These are phyloP conservation scores for Spathaspora passalidarum DNA, from an alignment of 805 yeast genomes.

Conservation along the genomic window DNA sequence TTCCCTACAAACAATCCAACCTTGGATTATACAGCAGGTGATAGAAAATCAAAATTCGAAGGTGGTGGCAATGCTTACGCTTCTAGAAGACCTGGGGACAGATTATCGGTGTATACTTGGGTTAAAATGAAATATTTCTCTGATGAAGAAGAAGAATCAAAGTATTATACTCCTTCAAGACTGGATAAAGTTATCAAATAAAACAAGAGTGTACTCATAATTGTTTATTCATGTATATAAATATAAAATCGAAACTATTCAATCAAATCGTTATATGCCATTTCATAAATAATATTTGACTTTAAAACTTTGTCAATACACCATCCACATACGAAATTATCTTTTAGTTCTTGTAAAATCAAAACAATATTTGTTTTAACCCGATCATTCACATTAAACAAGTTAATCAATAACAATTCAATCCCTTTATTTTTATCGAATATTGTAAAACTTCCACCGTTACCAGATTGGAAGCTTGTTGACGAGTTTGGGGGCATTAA, in stretches of 20 bases:
- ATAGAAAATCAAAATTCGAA: constrained; percentile 61
- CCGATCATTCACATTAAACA: constrained; percentile 40
- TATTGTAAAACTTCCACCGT: constrained; percentile 38
- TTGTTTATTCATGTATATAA: background rate
- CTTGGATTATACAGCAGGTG: constrained; percentile 26
- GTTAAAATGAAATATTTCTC: constrained; percentile 14
- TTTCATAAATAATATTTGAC: constrained; percentile 36
- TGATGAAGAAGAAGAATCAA: constrained; percentile 6
- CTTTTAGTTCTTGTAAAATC: constrained; percentile 43
- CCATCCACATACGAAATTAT: constrained; percentile 45
- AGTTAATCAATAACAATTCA: constrained; percentile 37
- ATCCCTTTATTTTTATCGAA: constrained; percentile 46
- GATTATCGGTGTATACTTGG: constrained; percentile 30
- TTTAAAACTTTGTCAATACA: constrained; percentile 35
- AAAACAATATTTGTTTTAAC: constrained; percentile 37
- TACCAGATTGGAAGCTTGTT: constrained; percentile 36
- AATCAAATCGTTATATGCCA: constrained; percentile 36
- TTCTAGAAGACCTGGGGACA: constrained; percentile 58
- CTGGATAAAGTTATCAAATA: constrained; percentile 8
- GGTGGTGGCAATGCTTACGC: constrained; percentile 63
- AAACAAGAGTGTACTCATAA: background rate
- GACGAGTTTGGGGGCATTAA: constrained; percentile 40
- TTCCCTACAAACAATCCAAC: constrained; percentile 41
- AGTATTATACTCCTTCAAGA: constrained; percentile 7
- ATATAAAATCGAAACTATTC: background rate